Evolutionary conservation across 345 rosid species (phyloP), one percentile per base, ranked within the genome.

Genomic region (Populus alba): DNA sequence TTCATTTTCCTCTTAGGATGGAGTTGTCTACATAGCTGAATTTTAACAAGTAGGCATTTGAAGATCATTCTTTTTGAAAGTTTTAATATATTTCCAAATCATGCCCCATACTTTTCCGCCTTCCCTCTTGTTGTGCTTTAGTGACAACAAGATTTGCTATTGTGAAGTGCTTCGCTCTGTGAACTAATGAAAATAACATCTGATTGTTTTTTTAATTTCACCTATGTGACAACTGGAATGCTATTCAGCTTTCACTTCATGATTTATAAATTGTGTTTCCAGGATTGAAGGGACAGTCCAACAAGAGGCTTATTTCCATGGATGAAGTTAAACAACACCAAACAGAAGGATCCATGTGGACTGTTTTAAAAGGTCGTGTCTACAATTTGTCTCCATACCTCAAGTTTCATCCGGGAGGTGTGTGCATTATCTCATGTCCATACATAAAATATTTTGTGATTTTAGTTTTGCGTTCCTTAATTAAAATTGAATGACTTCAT

Each of bases 381-480:
- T 94, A 96, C 83, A 92, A 96, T 90, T 77, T 96, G 79, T 77
- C 91, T 5, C 99, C 99, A 37, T 94, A 90, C 81, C 89, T 92
- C 98, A 96, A 91, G 71, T 96, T 94, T 80, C 99, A 92, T 86
- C 98, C 97, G 1, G 98, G 98, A 87, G 98, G 97, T 90, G 83
- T 41, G 81, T 6, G 10, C 57, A 20, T 71, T 55, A 33, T 25
- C 27, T 79, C 59, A 29, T 75, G 71, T 70, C 38, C 76, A n/a
- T 51, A 71, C 38, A 15, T 15, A 13, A 13, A 15, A 47, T 69
- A n/a, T 66, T 20, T 55, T 65, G 12, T 22, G 0, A 51, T 66
- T 37, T 43, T 29, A 23, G 37, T 10, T 47, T 39, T 51, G 3
- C 37, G 6, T 37, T 15, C 3, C 29, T 55, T 27, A 17, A 39